Conservation (phyloP, 176 grass and related monocot genomes). For the Rhynchospora breviuscula region DNA sequence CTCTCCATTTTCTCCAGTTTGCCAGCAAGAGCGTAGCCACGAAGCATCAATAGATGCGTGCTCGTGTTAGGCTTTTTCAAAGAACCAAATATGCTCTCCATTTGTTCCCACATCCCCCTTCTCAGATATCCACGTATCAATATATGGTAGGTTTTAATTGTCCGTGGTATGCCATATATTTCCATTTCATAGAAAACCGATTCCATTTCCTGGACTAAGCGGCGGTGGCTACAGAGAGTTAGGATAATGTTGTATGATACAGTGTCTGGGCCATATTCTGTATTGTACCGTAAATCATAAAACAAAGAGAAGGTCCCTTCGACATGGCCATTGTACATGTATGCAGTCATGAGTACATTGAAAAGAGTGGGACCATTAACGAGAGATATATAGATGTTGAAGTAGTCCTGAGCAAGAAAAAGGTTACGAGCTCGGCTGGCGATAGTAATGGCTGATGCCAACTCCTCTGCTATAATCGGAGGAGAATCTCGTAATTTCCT, state of each 20-base stretch:
- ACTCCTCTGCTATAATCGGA: conserved; percentile 27
- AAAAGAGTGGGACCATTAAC: conserved; percentile 8
- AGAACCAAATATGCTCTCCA: conserved; percentile 27
- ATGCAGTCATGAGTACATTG: conserved; percentile 37
- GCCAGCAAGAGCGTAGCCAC: conserved; percentile 34
- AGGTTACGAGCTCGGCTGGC: conserved; percentile 34
- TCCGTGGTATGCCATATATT: conserved; percentile 19
- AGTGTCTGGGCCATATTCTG: conserved; percentile 19
- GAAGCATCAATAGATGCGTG: conserved; percentile 32
- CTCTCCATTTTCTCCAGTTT: conserved; percentile 43
- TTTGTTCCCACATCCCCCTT: conserved; percentile 30
- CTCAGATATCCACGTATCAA: conserved; percentile 33
- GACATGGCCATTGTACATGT: conserved; percentile 30
- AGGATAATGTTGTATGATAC: conserved; percentile 43
- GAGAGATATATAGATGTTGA: conserved; percentile 16
- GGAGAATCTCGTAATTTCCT: conserved; percentile 18
- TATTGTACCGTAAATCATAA: conserved; percentile 20
- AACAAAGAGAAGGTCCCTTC: conserved; percentile 23
- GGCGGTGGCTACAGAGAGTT: conserved; percentile 26
- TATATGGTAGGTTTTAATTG: conserved; percentile 32
- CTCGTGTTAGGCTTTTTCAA: conserved; percentile 23
- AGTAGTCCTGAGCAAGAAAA: conserved; percentile 13
- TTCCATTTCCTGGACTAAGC: conserved; percentile 35
- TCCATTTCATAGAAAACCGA: conserved; percentile 26
- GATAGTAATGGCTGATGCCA: conserved; percentile 29